Conservation (phyloP, 164 flowering plant species). For the Nymphaea colorata region DNA sequence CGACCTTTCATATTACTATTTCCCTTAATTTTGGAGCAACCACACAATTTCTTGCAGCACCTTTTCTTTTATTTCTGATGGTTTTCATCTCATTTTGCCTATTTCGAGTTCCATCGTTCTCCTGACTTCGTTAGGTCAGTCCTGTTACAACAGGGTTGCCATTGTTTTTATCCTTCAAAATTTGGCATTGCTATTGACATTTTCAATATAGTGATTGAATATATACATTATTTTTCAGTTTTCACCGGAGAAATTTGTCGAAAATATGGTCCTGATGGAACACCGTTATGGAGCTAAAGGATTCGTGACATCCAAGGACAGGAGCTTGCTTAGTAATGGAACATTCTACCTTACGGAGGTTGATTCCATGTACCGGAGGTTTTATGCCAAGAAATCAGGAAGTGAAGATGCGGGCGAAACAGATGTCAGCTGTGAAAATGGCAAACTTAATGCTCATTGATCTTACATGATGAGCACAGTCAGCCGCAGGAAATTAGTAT, state of each 20-base stretch:
- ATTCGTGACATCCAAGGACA: conserved; percentile 72
- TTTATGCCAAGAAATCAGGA: conserved; percentile 52
- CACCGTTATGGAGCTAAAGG: conserved; percentile 90
- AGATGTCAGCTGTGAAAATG: neutral
- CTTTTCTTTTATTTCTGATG: too few species aligned
- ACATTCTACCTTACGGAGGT: conserved; percentile 88
- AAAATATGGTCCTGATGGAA: conserved; percentile 82
- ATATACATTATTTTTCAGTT: conserved; percentile 28
- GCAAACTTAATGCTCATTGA: neutral
- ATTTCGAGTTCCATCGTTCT: too few species aligned
- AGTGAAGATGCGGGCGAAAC: neutral
- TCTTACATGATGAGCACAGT: neutral
- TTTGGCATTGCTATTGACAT: too few species aligned
- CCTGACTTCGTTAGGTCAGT: too few species aligned
- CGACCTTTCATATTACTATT: too few species aligned
- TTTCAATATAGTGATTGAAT: too few species aligned
- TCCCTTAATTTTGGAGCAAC: too few species aligned
- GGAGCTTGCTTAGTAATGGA: conserved; percentile 62
- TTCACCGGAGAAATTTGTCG: conserved; percentile 68
- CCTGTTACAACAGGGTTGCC: too few species aligned
- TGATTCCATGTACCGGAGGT: conserved; percentile 86
- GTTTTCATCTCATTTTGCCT: too few species aligned
- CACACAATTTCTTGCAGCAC: too few species aligned
- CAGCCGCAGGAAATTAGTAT: neutral
- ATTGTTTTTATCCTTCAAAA: too few species aligned